Evolutionary conservation across 1,284 basidiomycete species (phyloP).

Genomic region (Pterulicium gracile): DNA sequence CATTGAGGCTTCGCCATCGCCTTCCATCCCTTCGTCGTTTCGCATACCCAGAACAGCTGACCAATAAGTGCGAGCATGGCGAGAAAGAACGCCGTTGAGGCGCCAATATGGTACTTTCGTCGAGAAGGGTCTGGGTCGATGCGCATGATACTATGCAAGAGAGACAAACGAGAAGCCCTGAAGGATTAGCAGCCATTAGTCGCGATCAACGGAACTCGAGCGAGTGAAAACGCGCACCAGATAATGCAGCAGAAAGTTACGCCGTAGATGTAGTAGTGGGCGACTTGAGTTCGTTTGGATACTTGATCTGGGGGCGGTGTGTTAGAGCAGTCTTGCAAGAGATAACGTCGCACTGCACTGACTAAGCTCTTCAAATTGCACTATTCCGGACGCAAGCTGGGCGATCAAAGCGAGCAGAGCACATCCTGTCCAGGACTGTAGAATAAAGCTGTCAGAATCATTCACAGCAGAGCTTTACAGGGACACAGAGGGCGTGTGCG

Average conservation of each 20-base stretch:
- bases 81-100: constrained; percentile 9
- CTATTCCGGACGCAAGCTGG: neutral
- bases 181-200: neutral
- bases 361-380: neutral
- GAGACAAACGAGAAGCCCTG: constrained; percentile 31
- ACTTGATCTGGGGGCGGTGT: no score
- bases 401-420: neutral
- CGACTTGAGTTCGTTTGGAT: constrained; percentile 14
- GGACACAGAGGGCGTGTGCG: constrained; percentile 14
- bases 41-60: constrained; percentile 30
- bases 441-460: constrained; percentile 9
- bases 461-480: constrained; percentile 22
- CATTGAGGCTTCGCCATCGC: constrained; percentile 23
- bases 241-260: constrained; percentile 29
- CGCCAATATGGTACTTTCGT: constrained; percentile 9
- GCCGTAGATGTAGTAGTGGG: constrained; percentile 31
- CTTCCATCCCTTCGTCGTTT: constrained; percentile 24
- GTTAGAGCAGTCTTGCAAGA: neutral
- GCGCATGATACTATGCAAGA: constrained; percentile 36
- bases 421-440: neutral
- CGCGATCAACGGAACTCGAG: neutral
- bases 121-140: constrained; percentile 24
- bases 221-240: constrained; percentile 22
- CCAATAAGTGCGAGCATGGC: constrained; percentile 21
- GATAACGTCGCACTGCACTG: constrained; percentile 4